These are phyloP conservation scores for Ormosia semicastrata DNA, from an alignment of 306 rosid species.

Conservation along the genomic window DNA sequence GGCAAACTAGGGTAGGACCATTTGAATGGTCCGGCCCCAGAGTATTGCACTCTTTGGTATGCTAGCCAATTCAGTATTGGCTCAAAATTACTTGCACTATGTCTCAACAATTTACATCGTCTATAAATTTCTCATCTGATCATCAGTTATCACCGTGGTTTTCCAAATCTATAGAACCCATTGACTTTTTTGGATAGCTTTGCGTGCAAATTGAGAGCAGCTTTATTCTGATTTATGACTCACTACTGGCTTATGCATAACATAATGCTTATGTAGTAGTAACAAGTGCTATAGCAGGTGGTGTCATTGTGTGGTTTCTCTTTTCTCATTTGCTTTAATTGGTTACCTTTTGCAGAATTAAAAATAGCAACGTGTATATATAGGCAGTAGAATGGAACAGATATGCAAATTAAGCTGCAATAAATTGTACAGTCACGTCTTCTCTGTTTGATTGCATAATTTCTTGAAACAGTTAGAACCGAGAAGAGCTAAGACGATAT, in stretches of 20 bases:
- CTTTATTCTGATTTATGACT: slow-evolving; percentile 32
- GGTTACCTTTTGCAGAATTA: slow-evolving; percentile 3
- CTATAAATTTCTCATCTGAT: background rate
- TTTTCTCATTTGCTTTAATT: slow-evolving; percentile 1
- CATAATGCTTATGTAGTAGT: background rate
- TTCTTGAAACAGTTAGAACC: slow-evolving; percentile 22
- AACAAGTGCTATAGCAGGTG: slow-evolving; percentile 8
- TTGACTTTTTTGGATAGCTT: slow-evolving; percentile 37
- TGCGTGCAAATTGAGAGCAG: slow-evolving; percentile 36
- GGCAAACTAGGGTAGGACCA: slow-evolving; percentile 26
- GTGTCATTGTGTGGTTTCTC: slow-evolving; percentile 8
- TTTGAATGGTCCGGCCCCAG: background rate
- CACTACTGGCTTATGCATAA: slow-evolving; percentile 21
- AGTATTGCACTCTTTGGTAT: slow-evolving; percentile 22
- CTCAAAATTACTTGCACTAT: background rate
- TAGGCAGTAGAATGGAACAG: slow-evolving; percentile 15
- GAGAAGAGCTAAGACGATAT: background rate
- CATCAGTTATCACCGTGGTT: slow-evolving; percentile 10
- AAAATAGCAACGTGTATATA: background rate
- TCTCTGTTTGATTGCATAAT: background rate
- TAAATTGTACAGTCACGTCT: slow-evolving; percentile 16
- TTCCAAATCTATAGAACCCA: slow-evolving; percentile 16
- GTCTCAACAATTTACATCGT: slow-evolving; percentile 1
- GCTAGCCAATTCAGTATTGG: slow-evolving; percentile 20
- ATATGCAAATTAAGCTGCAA: slow-evolving; percentile 2